phyloP scores from a whole-genome alignment of 768 basidiomycete species.

The Tricholoma sp. region DNA sequence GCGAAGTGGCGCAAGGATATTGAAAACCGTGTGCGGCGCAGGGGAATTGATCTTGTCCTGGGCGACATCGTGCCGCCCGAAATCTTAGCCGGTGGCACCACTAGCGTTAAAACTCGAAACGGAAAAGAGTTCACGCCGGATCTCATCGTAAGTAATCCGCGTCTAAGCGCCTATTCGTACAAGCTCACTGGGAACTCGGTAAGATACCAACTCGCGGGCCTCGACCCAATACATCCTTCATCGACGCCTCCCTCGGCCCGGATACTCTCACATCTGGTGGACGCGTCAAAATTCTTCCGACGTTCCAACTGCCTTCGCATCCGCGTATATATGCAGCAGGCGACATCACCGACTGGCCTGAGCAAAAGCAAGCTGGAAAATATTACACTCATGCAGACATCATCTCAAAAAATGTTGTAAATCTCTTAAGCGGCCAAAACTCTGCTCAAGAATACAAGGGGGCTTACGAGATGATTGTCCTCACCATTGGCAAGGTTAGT shows the following conservation, averaged over 20 bases:
- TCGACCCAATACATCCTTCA: slow-evolving; percentile 48
- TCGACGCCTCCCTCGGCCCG: slow-evolving; percentile 33
- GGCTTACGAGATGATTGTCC: slow-evolving; percentile 44
- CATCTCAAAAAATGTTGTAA: slow-evolving; percentile 44
- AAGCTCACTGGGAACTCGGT: not conserved
- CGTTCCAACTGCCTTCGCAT: slow-evolving; percentile 49
- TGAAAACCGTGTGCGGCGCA: slow-evolving; percentile 32
- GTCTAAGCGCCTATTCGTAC: not conserved
- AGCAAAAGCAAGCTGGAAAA: slow-evolving; percentile 57
- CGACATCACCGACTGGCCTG: slow-evolving; percentile 58
- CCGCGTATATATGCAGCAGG: slow-evolving; percentile 60
- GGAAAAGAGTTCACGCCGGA: slow-evolving; percentile 49
- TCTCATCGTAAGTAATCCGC: slow-evolving; percentile 43
- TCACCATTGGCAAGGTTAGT: slow-evolving; percentile 54
- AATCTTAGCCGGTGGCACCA: slow-evolving; percentile 19
- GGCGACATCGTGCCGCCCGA: slow-evolving; percentile 44
- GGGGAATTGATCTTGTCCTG: slow-evolving; percentile 47
- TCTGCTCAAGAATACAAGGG: slow-evolving; percentile 39
- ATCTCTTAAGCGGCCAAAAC: slow-evolving; percentile 31
- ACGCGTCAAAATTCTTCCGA: slow-evolving; percentile 48
- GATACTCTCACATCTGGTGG: slow-evolving; percentile 33
- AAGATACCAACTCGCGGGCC: slow-evolving; percentile 36
- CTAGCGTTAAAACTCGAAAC: slow-evolving; percentile 39
- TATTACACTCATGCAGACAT: slow-evolving; percentile 37
- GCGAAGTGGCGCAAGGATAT: slow-evolving; percentile 45